Base-by-base conservation (phyloP, 306 rosid species). In the Ormosia emarginata region DNA sequence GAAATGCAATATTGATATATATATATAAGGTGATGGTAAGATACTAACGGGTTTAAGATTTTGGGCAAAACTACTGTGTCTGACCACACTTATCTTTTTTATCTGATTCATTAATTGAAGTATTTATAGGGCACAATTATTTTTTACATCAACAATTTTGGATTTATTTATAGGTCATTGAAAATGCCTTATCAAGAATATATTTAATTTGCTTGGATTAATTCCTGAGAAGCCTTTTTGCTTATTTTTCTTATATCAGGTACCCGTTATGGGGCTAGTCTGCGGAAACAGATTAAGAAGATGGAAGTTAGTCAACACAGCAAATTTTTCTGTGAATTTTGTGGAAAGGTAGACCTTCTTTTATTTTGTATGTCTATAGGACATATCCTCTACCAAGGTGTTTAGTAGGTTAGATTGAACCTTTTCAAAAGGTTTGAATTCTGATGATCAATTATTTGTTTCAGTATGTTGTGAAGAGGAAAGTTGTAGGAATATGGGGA, bases 301-400 rank as follows among this genome's bases (percentile, higher is more conserved):
- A 94, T 94, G 97, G 98, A 94, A 84, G 96, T 94, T 7, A 94
- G 97, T 82, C 97, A 94, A 61, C 96, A 94, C 83, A 94, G 95
- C 88, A 92, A 90, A 29, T 94, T 78, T 59, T 94, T 94, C 92
- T 92, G 97, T 50, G 98, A 94, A 70, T 94, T 94, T 55, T 94
- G 96, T 14, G 97, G 98, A 71, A 94, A 94, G 98, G 97, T 91
- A 81, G 62, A 24, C 10, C 46, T 34, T 37, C 3, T 56, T 24
- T 44, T 70, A 3, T 77, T 29, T 5, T 24, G 0, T 61, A 10
- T 32, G 8, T 29, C 13, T 63, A 3, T 30, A n/a, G 12, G 30
- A 18, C 5, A 12, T 65, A 11, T 49, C 18, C 7, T 50, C 18
- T 4, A 0, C 1, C 47, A 2, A 12, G 24, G 11, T 18, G 7